phyloP scores from a whole-genome alignment of 208 protist genomes.

The Trypanosoma melophagium region DNA sequence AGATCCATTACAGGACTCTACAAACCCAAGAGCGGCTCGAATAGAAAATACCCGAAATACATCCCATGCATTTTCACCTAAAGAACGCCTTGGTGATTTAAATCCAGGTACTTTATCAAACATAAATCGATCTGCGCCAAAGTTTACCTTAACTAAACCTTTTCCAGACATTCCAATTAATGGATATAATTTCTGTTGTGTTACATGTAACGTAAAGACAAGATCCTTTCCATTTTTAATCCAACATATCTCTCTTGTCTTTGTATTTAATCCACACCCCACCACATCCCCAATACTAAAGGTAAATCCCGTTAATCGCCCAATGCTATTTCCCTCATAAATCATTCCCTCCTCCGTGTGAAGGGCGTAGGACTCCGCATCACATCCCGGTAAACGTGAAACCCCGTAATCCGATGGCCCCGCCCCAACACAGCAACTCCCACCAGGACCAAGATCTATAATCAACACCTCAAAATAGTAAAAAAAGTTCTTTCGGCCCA shows the following conservation, averaged over 20 bases:
- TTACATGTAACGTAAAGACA: slow-evolving; percentile 29
- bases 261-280: slow-evolving; percentile 82
- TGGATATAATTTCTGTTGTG: slow-evolving; percentile 42
- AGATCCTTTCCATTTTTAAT: slow-evolving; percentile 81
- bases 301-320: slow-evolving; percentile 47
- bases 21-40: slow-evolving; percentile 51
- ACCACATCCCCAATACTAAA: slow-evolving; percentile 82
- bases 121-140: slow-evolving; percentile 72
- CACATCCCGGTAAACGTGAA: slow-evolving; percentile 81
- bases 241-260: slow-evolving; percentile 70
- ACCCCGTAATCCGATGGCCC: slow-evolving; percentile 77
- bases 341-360: slow-evolving; percentile 77
- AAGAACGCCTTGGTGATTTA: not conserved
- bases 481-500: slow-evolving; percentile 16
- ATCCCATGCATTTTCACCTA: slow-evolving; percentile 59
- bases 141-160: slow-evolving; percentile 79
- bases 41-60: slow-evolving; percentile 78
- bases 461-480: slow-evolving; percentile 90
- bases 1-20: slow-evolving; percentile 19
- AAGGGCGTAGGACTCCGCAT: slow-evolving; percentile 69
- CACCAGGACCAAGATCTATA: slow-evolving; percentile 58
- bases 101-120: slow-evolving; percentile 30
- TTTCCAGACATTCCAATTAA: slow-evolving; percentile 79
- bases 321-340: slow-evolving; percentile 48
- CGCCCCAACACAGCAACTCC: slow-evolving; percentile 70